Evolutionary conservation across 352 stramenopile genomes (phyloP), one percentile per base, ranked within the genome.

Genomic region (Phytopythium chamaehyphon): DNA sequence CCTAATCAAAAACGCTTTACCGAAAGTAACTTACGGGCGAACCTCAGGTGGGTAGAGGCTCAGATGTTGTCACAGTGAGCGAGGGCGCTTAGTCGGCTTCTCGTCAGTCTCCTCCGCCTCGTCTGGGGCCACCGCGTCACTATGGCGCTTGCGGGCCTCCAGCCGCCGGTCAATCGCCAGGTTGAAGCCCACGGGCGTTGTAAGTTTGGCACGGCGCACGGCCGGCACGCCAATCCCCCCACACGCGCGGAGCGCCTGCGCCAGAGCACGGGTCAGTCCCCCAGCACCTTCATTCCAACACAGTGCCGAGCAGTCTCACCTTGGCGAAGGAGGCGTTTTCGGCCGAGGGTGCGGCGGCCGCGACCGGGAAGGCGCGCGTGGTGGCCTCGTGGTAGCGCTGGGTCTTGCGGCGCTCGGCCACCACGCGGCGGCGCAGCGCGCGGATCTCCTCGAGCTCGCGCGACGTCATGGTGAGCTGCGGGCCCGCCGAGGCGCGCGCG

Each of bases 371-470:
- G 19, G 42, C 56, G 23, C 70, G 61, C 40, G 77, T 88, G 33
- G 69, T 90, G 7, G 61, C 57, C 23, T 90, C 63, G 47, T 88
- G 80, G 42, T 90, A 90, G 37, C 76, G 72, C 36, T 76, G 64
- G 47, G 77, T 85, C 45, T 82, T 83, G 24, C 66, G 71, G 24
- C 79, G 79, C 59, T 72, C 78, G 19, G 66, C 62, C 21, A 65
- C 51, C 2, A 90, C 64, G 42, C 76, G 76, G 46, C 82, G 79
- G 54, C 69, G 69, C 47, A 90, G 73, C 35, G 80, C 76, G 5
- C 69, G 71, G 50, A 90, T 90, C 63, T 90, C 80, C 51, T 77
- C 61, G 40, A 90, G 39, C 53, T 90, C 80, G 42, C 77, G 73
- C n/a, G 80, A 88, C 47, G 80, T 90, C 48, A 64, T 65, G 21